A percentile compares a stretch with the other conserved stretches of the same genome.
phyloP scores from a whole-genome alignment of 331 rosid genomes.

The Erythrophleum ivorense region DNA sequence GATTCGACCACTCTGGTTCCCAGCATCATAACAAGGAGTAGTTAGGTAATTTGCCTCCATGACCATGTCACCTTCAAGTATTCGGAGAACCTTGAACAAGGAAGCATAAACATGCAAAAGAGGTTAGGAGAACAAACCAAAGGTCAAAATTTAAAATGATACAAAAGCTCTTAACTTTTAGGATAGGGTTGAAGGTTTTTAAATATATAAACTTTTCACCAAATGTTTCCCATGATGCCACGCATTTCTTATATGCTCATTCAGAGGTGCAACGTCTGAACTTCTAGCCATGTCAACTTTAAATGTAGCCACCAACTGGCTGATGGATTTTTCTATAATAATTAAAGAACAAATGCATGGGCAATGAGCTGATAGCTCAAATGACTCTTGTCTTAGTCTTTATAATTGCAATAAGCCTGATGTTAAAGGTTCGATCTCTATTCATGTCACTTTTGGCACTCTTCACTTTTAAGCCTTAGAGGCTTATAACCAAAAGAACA shows the following conservation, averaged over 20 bases:
- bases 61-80: slow-evolving; percentile 83
- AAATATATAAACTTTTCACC: background rate
- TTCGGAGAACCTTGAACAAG: slow-evolving; percentile 73
- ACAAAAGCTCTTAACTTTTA: background rate
- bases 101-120: slow-evolving; percentile 21
- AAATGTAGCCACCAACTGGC: background rate
- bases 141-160: background rate
- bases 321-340: background rate
- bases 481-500: too few relatives aligned
- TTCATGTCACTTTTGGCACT: background rate
- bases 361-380: background rate
- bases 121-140: slow-evolving; percentile 27
- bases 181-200: background rate
- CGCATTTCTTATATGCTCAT: background rate
- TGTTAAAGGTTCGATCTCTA: background rate
- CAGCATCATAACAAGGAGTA: slow-evolving; percentile 61
- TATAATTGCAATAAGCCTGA: background rate
- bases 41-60: slow-evolving; percentile 69
- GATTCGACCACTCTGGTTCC: slow-evolving; percentile 66
- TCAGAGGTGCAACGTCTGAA: background rate
- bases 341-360: background rate
- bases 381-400: background rate
- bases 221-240: background rate
- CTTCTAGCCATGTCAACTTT: background rate
- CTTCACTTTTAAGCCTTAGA: background rate